phyloP scores from a whole-genome alignment of 192 early-diverging fungal genomes.

The Backusella tuberculispora region DNA sequence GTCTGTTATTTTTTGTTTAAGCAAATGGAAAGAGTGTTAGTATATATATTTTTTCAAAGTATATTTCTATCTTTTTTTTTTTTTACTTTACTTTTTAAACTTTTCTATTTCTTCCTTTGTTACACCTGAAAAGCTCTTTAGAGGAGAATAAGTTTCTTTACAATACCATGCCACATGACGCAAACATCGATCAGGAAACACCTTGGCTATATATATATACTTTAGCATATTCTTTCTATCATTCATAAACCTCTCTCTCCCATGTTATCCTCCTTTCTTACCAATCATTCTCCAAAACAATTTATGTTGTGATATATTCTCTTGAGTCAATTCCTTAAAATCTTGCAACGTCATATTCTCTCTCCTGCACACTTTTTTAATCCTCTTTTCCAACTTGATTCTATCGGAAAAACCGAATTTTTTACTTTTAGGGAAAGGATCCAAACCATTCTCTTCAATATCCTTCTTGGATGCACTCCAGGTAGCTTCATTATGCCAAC shows the following conservation, averaged over 20 bases:
- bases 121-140: neutral
- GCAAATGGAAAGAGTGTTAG: neutral
- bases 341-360: neutral
- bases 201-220: neutral
- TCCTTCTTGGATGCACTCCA: neutral
- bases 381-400: constrained; percentile 12
- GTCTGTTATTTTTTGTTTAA: neutral
- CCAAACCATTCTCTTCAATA: neutral
- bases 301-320: neutral
- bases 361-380: constrained; percentile 13
- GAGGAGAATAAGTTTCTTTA: neutral
- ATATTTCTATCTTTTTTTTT: neutral
- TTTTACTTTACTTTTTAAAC: neutral
- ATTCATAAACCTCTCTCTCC: too few species aligned
- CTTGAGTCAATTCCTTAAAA: neutral
- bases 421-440: neutral
- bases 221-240: too few species aligned
- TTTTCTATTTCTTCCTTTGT: neutral
- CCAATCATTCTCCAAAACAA: neutral
- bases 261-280: neutral
- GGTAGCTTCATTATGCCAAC: neutral
- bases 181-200: constrained; percentile 7
- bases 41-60: neutral
- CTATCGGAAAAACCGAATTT: constrained; percentile 8
- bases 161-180: neutral